These are phyloP conservation scores for Boletellus sp. DNA, from an alignment of 1,284 basidiomycete genomes.

Conservation along the genomic window DNA sequence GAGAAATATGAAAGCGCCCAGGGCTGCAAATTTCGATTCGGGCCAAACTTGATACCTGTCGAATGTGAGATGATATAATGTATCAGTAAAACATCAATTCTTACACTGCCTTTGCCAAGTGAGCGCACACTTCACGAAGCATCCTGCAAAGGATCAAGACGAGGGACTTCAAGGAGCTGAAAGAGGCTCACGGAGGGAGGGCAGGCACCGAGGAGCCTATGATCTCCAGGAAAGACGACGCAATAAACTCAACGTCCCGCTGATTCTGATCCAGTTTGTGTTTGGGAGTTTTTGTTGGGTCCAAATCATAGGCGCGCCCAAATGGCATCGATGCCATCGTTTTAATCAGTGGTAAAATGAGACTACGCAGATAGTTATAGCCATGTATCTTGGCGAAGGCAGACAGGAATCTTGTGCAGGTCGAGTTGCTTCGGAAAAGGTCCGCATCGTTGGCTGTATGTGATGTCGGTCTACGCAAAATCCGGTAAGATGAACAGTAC, in stretches of 20 bases:
- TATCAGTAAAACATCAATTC: constrained; percentile 26
- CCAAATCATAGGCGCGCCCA: constrained; percentile 77
- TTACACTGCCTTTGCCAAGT: constrained; percentile 80
- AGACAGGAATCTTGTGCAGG: constrained; percentile 80
- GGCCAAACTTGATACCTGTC: constrained; percentile 63
- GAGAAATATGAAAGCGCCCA: constrained; percentile 90
- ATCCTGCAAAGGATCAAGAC: constrained; percentile 47
- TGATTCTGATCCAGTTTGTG: constrained; percentile 70
- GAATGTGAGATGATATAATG: constrained; percentile 14
- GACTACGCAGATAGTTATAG: constrained; percentile 79
- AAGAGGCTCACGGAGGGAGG: constrained; percentile 65
- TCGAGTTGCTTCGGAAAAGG: constrained; percentile 84
- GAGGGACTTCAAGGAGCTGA: neutral
- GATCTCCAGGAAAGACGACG: constrained; percentile 73
- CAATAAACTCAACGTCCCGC: constrained; percentile 69
- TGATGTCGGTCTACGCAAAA: constrained; percentile 8
- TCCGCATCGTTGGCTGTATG: constrained; percentile 70
- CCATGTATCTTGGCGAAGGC: constrained; percentile 84
- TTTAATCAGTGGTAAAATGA: constrained; percentile 74
- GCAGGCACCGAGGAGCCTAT: constrained; percentile 68
- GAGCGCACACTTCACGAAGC: constrained; percentile 84
- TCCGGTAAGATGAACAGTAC: constrained; percentile 37
- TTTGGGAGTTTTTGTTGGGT: constrained; percentile 60
- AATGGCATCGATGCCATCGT: constrained; percentile 69
- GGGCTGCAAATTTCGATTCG: constrained; percentile 79